These are phyloP conservation scores for Aspergillus novoparasiticus DNA, from an alignment of 2,329 filamentous ascomycete species.

Conservation along the genomic window DNA sequence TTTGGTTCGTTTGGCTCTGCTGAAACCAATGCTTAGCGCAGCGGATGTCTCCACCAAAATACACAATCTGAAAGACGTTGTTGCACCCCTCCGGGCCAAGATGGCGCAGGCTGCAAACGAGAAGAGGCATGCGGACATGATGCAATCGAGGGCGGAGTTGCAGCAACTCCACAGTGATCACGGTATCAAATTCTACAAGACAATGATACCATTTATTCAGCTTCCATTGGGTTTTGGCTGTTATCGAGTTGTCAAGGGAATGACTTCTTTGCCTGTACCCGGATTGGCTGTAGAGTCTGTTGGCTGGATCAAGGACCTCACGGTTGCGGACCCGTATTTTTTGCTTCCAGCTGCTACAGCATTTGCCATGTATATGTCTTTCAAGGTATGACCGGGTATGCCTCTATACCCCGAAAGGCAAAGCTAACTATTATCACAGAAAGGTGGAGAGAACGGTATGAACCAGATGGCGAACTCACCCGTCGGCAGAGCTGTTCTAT, in stretches of 20 bases:
- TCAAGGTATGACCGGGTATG: conserved; percentile 54
- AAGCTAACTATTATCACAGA: conserved; percentile 26
- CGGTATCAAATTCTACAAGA: conserved; percentile 56
- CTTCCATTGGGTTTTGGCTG: conserved; percentile 76
- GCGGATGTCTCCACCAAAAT: conserved; percentile 66
- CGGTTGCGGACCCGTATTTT: conserved; percentile 74
- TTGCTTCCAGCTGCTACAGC: conserved; percentile 69
- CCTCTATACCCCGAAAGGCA: background rate
- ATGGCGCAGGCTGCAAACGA: conserved; percentile 50
- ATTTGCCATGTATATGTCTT: conserved; percentile 57
- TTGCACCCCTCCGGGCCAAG: conserved; percentile 58
- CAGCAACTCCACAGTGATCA: conserved; percentile 54
- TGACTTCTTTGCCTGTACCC: conserved; percentile 78
- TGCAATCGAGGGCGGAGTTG: conserved; percentile 54
- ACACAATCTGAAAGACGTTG: conserved; percentile 60
- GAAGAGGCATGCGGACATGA: conserved; percentile 52
- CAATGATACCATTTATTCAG: conserved; percentile 62
- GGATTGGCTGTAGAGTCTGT: conserved; percentile 70
- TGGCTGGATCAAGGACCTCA: conserved; percentile 79
- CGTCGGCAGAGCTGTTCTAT: conserved; percentile 38
- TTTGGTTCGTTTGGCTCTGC: conserved; percentile 63
- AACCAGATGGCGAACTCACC: conserved; percentile 33
- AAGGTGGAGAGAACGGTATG: conserved; percentile 41
- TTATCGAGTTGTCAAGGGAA: conserved; percentile 74
- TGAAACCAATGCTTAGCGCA: conserved; percentile 66